phyloP scores from a whole-genome alignment of 2,329 filamentous ascomycete genomes.

The Stagonosporopsis chrysanthemi region DNA sequence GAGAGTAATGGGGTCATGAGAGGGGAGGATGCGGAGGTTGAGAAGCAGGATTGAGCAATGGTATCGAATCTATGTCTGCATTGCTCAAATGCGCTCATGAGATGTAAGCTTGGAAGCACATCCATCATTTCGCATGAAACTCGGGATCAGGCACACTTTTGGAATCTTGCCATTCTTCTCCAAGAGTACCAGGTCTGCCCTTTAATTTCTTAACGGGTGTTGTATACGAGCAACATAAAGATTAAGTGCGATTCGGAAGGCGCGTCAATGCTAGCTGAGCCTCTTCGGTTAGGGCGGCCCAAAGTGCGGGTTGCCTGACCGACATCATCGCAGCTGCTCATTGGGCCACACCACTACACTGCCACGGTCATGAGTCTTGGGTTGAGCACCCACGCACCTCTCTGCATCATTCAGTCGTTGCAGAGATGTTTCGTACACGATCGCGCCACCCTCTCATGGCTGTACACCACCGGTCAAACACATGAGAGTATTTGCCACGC shows the following conservation, averaged over 20 bases:
- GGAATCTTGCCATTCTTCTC: too few relatives aligned
- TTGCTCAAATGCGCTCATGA: too few relatives aligned
- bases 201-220: too few relatives aligned
- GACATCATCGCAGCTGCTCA: slow-evolving; percentile 15
- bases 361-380: slow-evolving; percentile 14
- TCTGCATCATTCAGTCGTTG: neutral
- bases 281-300: slow-evolving; percentile 9
- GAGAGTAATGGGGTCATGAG: slow-evolving; percentile 2
- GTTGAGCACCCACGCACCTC: neutral
- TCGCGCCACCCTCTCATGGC: neutral
- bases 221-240: neutral
- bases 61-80: neutral
- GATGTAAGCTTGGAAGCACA: too few relatives aligned
- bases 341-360: slow-evolving; percentile 14
- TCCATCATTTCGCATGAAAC: too few relatives aligned
- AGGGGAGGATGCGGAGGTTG: slow-evolving; percentile 3
- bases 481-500: neutral
- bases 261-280: slow-evolving; percentile 1
- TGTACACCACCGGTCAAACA: neutral
- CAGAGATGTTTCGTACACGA: slow-evolving; percentile 4
- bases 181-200: too few relatives aligned
- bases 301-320: slow-evolving; percentile 16
- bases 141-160: too few relatives aligned
- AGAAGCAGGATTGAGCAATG: neutral
- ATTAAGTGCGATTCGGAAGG: neutral